phyloP scores from a whole-genome alignment of 2,329 filamentous ascomycete genomes.

The Chalara sp. region DNA sequence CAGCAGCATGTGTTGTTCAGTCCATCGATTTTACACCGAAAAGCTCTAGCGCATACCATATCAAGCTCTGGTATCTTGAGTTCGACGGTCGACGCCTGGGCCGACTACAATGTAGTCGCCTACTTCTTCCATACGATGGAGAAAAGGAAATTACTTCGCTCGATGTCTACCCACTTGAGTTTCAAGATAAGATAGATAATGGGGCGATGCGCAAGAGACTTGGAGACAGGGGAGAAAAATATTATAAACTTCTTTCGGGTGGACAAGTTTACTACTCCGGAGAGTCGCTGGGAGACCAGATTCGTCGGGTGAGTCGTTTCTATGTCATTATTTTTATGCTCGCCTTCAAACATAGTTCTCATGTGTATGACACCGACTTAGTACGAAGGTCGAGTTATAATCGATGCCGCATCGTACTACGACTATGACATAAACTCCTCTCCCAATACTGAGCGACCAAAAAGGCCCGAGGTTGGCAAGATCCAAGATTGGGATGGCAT shows the following conservation, averaged over 20 bases:
- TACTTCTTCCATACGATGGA: slow-evolving; percentile 21
- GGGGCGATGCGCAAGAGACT: slow-evolving; percentile 12
- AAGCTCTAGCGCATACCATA: slow-evolving; percentile 11
- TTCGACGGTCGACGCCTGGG: slow-evolving; percentile 22
- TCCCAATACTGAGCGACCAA: too few species aligned
- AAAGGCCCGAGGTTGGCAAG: too few species aligned
- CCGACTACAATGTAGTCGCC: slow-evolving; percentile 16
- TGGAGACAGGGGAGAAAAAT: slow-evolving; percentile 16
- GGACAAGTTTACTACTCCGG: slow-evolving; percentile 18
- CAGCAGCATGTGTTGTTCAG: slow-evolving; percentile 14
- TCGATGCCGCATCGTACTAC: too few species aligned
- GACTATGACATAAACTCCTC: too few species aligned
- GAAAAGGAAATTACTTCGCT: slow-evolving; percentile 22
- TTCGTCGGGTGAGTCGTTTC: too few species aligned
- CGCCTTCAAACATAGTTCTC: too few species aligned
- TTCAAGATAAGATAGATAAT: slow-evolving; percentile 7
- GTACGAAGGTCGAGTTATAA: too few species aligned
- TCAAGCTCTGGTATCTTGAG: slow-evolving; percentile 25
- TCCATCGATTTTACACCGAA: slow-evolving; percentile 5
- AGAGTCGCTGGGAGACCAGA: slow-evolving; percentile 15
- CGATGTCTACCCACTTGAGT: slow-evolving; percentile 20
- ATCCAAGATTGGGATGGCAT: too few species aligned
- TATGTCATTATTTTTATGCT: too few species aligned
- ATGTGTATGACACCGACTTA: too few species aligned
- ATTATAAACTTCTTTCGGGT: slow-evolving; percentile 15